These are phyloP conservation scores for Diplodia scrobiculata DNA, from an alignment of 2,329 filamentous ascomycete genomes.

Conservation along the genomic window DNA sequence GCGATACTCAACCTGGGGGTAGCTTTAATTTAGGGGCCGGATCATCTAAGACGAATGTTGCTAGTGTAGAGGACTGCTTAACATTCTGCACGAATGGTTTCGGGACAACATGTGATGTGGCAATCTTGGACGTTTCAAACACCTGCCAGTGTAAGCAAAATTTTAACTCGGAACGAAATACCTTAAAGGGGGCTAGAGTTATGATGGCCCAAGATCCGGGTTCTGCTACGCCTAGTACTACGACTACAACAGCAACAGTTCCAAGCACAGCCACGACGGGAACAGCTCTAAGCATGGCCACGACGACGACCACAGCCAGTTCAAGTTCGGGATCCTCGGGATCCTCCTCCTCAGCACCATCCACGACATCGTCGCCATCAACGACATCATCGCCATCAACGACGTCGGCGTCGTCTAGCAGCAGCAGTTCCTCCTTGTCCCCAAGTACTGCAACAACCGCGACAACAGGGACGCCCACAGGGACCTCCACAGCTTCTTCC, in stretches of 20 bases:
- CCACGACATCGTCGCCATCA: background rate
- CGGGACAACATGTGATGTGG: background rate
- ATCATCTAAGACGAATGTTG: background rate
- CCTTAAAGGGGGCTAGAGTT: background rate
- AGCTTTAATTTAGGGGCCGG: background rate
- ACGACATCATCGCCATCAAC: background rate
- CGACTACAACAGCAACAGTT: too few species aligned
- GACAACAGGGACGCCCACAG: too few species aligned
- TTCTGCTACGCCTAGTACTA: background rate
- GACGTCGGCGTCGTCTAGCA: too few species aligned
- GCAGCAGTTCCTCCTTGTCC: too few species aligned
- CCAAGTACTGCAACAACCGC: too few species aligned
- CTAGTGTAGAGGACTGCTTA: conserved; percentile 1
- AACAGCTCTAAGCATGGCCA: too few species aligned
- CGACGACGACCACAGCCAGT: background rate
- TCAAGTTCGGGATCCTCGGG: too few species aligned
- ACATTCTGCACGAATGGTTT: background rate
- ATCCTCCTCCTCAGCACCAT: background rate
- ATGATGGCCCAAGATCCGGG: background rate
- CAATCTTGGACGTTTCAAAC: background rate
- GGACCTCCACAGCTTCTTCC: too few species aligned
- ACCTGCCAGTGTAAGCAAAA: background rate
- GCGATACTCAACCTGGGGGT: background rate
- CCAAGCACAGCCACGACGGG: too few species aligned
- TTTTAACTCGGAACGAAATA: background rate